phyloP scores from a whole-genome alignment of 2,329 filamentous ascomycete species.

The Pezicula neosporulosa region DNA sequence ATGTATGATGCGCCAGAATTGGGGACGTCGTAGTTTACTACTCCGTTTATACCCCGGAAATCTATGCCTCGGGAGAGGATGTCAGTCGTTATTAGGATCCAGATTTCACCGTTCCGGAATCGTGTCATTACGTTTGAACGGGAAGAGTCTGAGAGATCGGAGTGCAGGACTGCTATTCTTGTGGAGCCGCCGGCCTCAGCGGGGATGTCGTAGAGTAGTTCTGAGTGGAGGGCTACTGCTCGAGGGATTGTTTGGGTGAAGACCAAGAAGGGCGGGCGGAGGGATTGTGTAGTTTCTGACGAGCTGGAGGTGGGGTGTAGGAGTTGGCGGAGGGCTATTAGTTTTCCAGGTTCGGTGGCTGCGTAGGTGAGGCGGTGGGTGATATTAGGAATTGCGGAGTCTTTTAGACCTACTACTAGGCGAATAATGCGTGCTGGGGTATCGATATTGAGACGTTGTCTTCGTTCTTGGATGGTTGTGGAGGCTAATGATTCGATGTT shows the following conservation, averaged over 20 bases:
- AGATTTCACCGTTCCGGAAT: conserved; percentile 89
- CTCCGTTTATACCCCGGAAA: conserved; percentile 90
- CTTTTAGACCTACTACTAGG: conserved; percentile 92
- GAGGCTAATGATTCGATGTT: conserved; percentile 79
- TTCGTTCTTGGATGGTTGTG: conserved; percentile 60
- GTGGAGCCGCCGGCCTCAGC: conserved; percentile 79
- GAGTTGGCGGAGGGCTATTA: conserved; percentile 85
- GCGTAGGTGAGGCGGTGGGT: conserved; percentile 86
- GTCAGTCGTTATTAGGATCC: conserved; percentile 95
- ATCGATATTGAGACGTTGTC: conserved; percentile 31
- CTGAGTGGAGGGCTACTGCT: conserved; percentile 80
- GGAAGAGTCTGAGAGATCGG: conserved; percentile 72
- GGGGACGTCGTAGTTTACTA: conserved; percentile 97
- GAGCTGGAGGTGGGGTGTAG: conserved; percentile 69
- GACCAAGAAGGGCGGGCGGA: conserved; percentile 87
- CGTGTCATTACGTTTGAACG: conserved; percentile 81
- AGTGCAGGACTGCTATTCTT: conserved; percentile 87
- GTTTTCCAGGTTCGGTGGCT: conserved; percentile 88
- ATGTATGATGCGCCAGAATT: conserved; percentile 88
- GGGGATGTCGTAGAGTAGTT: conserved; percentile 93
- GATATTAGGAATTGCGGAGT: conserved; percentile 91
- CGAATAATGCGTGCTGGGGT: conserved; percentile 61
- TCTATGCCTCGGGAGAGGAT: conserved; percentile 89
- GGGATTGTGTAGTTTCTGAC: conserved; percentile 37
- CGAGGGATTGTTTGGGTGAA: conserved; percentile 96